A percentile compares a stretch with the other conserved stretches of the same genome.
Evolutionary conservation across 2,329 filamentous ascomycete species (phyloP).

Genomic region (Fusarium sp.): DNA sequence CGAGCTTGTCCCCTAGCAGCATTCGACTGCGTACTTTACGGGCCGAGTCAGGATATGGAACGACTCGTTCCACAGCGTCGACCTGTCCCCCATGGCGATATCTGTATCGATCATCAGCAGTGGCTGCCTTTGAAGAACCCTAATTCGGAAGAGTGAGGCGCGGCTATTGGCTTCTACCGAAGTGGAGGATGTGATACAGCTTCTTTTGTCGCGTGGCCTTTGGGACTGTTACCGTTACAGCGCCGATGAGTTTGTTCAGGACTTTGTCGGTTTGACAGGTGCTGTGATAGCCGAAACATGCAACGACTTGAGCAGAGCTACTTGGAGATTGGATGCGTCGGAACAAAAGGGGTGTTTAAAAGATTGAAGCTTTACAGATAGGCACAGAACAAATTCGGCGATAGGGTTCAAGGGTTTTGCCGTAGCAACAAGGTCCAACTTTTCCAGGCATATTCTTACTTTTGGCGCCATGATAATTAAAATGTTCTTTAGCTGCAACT

Average conservation of each 20-base stretch:
- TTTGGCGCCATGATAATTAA: neutral
- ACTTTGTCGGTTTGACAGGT: conserved; percentile 89
- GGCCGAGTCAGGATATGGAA: neutral
- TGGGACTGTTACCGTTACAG: conserved; percentile 98
- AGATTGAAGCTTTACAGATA: neutral
- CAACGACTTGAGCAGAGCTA: conserved; percentile 83
- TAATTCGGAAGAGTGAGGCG: conserved; percentile 93
- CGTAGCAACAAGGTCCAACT: neutral
- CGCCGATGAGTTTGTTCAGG: conserved; percentile 91
- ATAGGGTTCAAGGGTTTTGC: conserved; percentile 1
- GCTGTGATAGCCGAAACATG: conserved; percentile 83
- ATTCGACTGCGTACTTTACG: neutral
- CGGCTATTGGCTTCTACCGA: conserved; percentile 85
- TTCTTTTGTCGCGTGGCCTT: conserved; percentile 85
- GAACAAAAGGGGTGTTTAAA: neutral
- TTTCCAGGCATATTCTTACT: neutral
- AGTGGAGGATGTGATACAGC: conserved; percentile 95
- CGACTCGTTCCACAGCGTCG: neutral
- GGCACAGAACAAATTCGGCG: conserved; percentile 4
- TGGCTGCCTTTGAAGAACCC: conserved; percentile 49
- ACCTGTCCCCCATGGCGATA: neutral
- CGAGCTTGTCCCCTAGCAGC: neutral
- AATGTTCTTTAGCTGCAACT: neutral
- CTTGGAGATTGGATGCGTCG: too few species aligned
- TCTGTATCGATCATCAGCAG: neutral